Conservation (phyloP, 2,329 filamentous ascomycete genomes). For the Capronia americana region DNA sequence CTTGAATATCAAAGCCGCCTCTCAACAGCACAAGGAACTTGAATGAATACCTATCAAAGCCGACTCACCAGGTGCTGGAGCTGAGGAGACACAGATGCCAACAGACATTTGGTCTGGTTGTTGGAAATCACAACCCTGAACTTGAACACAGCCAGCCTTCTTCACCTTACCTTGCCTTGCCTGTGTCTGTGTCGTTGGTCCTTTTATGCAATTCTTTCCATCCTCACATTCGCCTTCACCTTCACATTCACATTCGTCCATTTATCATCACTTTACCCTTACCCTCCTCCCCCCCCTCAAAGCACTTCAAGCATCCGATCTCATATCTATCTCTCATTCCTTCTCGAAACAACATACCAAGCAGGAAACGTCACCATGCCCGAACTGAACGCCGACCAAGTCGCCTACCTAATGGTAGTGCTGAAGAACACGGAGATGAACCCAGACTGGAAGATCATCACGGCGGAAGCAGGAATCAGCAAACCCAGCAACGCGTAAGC, state of each 20-base stretch:
- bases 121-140: background rate
- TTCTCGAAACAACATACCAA: background rate
- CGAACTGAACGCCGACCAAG: background rate
- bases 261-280: background rate
- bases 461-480: background rate
- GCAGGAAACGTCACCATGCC: background rate
- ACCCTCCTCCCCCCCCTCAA: background rate
- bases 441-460: conserved; percentile 1
- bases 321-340: background rate
- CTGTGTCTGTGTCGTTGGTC: too few relatives aligned
- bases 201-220: too few relatives aligned
- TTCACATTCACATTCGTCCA: background rate
- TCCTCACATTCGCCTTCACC: background rate
- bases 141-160: background rate
- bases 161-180: background rate
- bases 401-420: background rate
- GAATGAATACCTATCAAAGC: background rate
- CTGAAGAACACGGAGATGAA: conserved; percentile 8
- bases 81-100: background rate
- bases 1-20: background rate
- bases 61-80: background rate
- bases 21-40: background rate
- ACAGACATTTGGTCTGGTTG: background rate
- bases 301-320: background rate
- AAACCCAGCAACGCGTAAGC: conserved; percentile 2